These are phyloP conservation scores for Colletotrichum navitas DNA, from an alignment of 2,329 filamentous ascomycete species.

Conservation along the genomic window DNA sequence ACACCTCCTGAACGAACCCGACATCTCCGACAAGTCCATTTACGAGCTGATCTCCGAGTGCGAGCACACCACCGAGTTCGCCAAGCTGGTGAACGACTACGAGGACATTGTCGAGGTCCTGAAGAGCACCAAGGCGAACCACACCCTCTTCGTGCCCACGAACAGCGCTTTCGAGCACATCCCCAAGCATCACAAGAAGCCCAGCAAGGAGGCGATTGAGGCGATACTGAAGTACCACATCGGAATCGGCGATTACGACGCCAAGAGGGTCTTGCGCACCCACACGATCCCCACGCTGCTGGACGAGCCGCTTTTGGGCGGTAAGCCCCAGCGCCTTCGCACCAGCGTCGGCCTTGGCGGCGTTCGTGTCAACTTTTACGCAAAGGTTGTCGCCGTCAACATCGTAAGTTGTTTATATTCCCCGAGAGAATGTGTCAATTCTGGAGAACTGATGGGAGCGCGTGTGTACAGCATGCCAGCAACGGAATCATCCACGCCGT, in stretches of 20 bases:
- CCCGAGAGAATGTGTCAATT: too few relatives aligned
- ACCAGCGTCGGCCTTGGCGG: conserved; percentile 73
- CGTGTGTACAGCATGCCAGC: conserved; percentile 64
- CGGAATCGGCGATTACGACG: conserved; percentile 74
- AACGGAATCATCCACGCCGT: conserved; percentile 88
- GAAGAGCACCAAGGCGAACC: conserved; percentile 80
- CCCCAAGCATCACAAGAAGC: conserved; percentile 67
- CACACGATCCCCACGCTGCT: conserved; percentile 82
- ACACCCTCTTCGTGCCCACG: conserved; percentile 85
- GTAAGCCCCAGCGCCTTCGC: conserved; percentile 78
- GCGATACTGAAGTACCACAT: conserved; percentile 82
- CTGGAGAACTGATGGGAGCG: not conserved
- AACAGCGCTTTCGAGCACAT: conserved; percentile 80
- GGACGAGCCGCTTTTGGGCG: conserved; percentile 70
- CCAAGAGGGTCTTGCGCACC: conserved; percentile 72
- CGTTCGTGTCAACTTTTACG: conserved; percentile 82
- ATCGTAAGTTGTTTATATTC: conserved; percentile 65
- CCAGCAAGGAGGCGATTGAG: conserved; percentile 77
- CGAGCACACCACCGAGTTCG: conserved; percentile 83
- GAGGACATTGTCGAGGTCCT: conserved; percentile 78
- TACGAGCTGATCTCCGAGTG: conserved; percentile 83
- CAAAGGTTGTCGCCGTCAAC: conserved; percentile 76
- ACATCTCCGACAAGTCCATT: conserved; percentile 76
- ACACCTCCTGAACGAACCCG: conserved; percentile 43
- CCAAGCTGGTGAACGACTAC: conserved; percentile 79